These are phyloP conservation scores for Crithidia fasciculata DNA, from an alignment of 208 protist genomes.

Conservation along the genomic window DNA sequence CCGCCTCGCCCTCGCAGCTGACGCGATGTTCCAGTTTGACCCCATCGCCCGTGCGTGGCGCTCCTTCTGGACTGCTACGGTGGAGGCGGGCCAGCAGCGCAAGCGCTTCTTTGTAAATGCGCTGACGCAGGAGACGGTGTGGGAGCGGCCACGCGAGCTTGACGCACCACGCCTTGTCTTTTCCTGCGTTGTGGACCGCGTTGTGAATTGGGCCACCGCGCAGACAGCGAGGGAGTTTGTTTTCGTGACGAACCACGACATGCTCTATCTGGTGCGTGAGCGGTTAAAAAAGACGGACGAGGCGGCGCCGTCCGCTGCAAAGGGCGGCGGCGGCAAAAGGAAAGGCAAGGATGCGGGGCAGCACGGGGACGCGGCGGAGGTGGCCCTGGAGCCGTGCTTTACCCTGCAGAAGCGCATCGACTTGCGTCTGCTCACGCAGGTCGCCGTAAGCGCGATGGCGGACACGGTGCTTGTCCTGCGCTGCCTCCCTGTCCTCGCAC, in stretches of 20 bases:
- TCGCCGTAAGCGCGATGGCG: conserved; percentile 66
- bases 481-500: conserved; percentile 51
- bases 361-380: not conserved
- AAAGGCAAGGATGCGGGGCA: not conserved
- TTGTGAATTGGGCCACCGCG: conserved; percentile 51
- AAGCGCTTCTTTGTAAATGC: conserved; percentile 64
- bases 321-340: not conserved
- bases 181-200: conserved; percentile 41
- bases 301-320: not conserved
- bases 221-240: conserved; percentile 39
- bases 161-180: conserved; percentile 55
- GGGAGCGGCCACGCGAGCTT: conserved; percentile 41
- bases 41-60: conserved; percentile 66
- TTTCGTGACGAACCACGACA: conserved; percentile 40
- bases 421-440: conserved; percentile 61
- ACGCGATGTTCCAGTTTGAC: conserved; percentile 57
- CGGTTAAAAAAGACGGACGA: not conserved
- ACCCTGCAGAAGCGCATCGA: conserved; percentile 69
- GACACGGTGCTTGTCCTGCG: conserved; percentile 76
- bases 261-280: conserved; percentile 39
- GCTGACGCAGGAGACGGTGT: conserved; percentile 39
- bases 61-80: conserved; percentile 43
- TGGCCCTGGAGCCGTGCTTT: conserved; percentile 22
- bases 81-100: conserved; percentile 36
- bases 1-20: conserved; percentile 26